Evolutionary conservation across 2,329 filamentous ascomycete species (phyloP), one percentile per base, ranked within the genome.

Genomic region (Apiospora hydei): DNA sequence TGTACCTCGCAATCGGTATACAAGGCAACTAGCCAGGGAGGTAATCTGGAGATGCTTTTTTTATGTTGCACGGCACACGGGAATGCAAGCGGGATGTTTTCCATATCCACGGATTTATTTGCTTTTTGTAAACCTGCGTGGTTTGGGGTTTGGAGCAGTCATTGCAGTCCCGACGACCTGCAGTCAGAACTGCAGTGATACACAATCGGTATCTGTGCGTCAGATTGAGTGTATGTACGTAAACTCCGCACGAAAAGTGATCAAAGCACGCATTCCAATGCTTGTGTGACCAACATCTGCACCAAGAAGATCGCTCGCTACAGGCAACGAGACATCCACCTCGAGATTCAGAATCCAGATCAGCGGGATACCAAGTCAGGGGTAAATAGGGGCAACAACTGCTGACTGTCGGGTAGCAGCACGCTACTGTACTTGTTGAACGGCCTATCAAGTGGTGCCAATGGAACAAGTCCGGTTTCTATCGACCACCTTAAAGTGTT

Each of bases 131-230:
- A 61, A 38, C 53, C 53, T 61, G 53, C 14, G 34, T 38, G 53
- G 18, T 61, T 61, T 34, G 30, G 53, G 53, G 30, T 38, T 61
- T 38, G 53, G 30, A 38, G 53, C 34, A 4, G 34, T 57, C 51
- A 57, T 57, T 34, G 51, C 26, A 57, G 51, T 18, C 51, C 51
- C 51, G 51, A 57, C 46, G 30, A 18, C 51, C 51, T 57, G 51
- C 51, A 57, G 51, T 57, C 26, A 61, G 53, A 38, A 61, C 53
- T 61, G 53, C 53, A 61, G 26, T 61, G 16, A 61, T 38, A 61
- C 53, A 38, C 16, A 34, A 61, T 61, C 53, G 21, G 30, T 34
- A 61, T 61, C 53, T 61, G 53, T 38, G 53, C 53, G 53, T 61
- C 30, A 21, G 18, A 18, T 38, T 38, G 30, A 18, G 34, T 61